Conservation (phyloP, 345 rosid genomes). For the rapeseed (Brassica napus) region DNA sequence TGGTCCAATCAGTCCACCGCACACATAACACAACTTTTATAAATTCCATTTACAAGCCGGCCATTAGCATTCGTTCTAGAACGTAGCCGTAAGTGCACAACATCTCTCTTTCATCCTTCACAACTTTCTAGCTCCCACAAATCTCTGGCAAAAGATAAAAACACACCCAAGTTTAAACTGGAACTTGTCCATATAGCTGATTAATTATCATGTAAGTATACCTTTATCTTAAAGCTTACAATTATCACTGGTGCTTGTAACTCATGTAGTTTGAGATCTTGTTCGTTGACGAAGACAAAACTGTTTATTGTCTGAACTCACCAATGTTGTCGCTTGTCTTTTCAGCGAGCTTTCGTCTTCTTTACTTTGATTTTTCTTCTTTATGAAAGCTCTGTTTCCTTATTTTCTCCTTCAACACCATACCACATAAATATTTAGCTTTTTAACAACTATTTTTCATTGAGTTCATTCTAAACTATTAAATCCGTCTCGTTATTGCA, state of each 20-base stretch:
- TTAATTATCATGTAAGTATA: constrained; percentile 39
- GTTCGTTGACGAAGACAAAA: constrained; percentile 20
- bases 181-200: constrained; percentile 35
- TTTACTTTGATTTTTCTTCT: constrained; percentile 6
- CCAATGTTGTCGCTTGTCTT: constrained; percentile 29
- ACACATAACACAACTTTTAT: constrained; percentile 36
- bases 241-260: not conserved
- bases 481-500: constrained; percentile 12
- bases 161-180: constrained; percentile 23
- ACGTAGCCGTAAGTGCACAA: constrained; percentile 25
- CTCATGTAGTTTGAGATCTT: constrained; percentile 1
- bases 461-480: not conserved
- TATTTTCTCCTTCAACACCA: constrained; percentile 21
- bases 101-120: constrained; percentile 20
- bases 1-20: constrained; percentile 38
- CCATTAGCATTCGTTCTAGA: constrained; percentile 2
- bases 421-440: not conserved
- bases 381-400: constrained; percentile 35
- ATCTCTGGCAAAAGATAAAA: constrained; percentile 12
- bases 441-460: not conserved
- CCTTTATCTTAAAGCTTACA: not conserved
- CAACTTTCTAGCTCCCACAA: not conserved
- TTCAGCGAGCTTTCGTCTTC: constrained; percentile 17
- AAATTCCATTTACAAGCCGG: constrained; percentile 28
- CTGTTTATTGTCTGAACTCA: constrained; percentile 21